A percentile compares a stretch with the other conserved stretches of the same genome.
Evolutionary conservation across 2,329 filamentous ascomycete species (phyloP).

Genomic region (Microcyclospora pomicola): DNA sequence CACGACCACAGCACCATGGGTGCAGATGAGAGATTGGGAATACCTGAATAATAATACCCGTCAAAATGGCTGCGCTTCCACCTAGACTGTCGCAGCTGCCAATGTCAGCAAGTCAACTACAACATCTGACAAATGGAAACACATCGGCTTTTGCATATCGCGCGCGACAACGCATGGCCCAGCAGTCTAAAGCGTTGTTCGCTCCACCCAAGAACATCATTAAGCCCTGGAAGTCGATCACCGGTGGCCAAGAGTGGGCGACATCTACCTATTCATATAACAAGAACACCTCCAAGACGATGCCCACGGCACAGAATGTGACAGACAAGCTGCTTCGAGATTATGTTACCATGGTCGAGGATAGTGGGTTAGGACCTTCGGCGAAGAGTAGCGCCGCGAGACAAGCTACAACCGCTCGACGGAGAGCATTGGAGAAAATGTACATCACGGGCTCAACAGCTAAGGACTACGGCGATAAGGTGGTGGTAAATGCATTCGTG

Average conservation of each 20-base stretch:
- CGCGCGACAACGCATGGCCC: background rate
- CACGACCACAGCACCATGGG: no score
- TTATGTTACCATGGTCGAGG: constrained; percentile 7
- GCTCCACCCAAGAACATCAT: constrained; percentile 3
- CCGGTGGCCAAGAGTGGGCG: constrained; percentile 14
- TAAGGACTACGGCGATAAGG: constrained; percentile 12
- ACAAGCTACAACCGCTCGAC: constrained; percentile 4
- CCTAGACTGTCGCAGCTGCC: background rate
- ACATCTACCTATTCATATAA: constrained; percentile 14
- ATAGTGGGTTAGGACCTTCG: background rate
- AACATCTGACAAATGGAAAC: background rate
- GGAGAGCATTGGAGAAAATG: constrained; percentile 6
- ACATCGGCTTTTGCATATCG: background rate
- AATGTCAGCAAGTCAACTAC: background rate
- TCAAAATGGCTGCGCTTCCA: constrained; percentile 1
- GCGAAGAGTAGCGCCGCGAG: constrained; percentile 4
- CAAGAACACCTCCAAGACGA: constrained; percentile 9
- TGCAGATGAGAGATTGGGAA: background rate
- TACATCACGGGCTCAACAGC: constrained; percentile 7
- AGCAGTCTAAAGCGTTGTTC: background rate
- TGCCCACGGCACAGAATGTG: constrained; percentile 7
- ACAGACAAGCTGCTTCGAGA: constrained; percentile 9
- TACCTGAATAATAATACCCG: constrained; percentile 1
- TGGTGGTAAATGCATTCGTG: constrained; percentile 11
- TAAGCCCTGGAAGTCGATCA: constrained; percentile 5